Evolutionary conservation across 2,329 filamentous ascomycete species (phyloP).

Genomic region (Penicillium griseofulvum): DNA sequence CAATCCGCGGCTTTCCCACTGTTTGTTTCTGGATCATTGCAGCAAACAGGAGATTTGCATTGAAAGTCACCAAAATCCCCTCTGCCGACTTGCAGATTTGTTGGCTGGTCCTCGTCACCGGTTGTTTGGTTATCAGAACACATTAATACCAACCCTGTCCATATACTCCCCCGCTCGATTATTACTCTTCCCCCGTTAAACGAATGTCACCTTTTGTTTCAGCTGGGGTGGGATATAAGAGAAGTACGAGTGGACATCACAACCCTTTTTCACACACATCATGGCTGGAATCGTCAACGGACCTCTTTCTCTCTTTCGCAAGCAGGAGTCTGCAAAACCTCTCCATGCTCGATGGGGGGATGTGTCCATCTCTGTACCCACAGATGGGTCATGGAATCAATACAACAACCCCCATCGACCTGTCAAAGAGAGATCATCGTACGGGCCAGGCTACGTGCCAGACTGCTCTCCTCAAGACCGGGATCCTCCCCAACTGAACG

Average conservation of each 20-base stretch:
- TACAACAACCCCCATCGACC: conserved; percentile 29
- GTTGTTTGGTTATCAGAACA: conserved; percentile 4
- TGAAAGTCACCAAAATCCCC: conserved; percentile 1
- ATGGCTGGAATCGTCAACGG: conserved; percentile 32
- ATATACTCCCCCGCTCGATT: not conserved
- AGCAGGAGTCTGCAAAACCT: conserved; percentile 23
- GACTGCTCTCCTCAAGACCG: conserved; percentile 15
- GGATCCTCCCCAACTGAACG: not conserved
- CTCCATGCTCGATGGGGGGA: conserved; percentile 43
- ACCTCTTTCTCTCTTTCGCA: conserved; percentile 34
- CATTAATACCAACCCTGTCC: conserved; percentile 1
- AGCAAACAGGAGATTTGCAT: conserved; percentile 4
- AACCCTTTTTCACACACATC: not conserved
- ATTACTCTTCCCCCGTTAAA: not conserved
- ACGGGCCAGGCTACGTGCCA: conserved; percentile 32
- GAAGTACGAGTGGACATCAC: not conserved
- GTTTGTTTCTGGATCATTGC: conserved; percentile 10
- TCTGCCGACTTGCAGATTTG: not conserved
- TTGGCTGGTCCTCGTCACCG: not conserved
- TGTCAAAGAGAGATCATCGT: conserved; percentile 15
- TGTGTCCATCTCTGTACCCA: conserved; percentile 37
- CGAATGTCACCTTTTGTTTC: conserved; percentile 10
- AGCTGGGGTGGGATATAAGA: not conserved
- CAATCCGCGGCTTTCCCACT: conserved; percentile 12
- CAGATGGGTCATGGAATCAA: conserved; percentile 41